phyloP scores from a whole-genome alignment of 2,329 filamentous ascomycete genomes.

The Septoria petroselini region DNA sequence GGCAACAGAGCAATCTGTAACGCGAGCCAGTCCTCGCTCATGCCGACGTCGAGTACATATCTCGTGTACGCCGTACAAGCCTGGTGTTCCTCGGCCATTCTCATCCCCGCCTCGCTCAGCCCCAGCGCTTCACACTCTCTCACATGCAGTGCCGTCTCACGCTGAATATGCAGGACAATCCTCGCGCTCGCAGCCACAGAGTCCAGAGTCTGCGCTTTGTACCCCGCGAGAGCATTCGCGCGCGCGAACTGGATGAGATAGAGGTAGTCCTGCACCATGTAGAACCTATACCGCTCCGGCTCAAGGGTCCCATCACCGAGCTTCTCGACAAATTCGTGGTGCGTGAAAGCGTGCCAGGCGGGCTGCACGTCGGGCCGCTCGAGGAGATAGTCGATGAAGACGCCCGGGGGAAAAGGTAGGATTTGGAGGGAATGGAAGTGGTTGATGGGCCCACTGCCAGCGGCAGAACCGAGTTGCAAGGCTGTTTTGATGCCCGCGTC shows the following conservation, averaged over 20 bases:
- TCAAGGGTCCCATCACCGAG: slow-evolving; percentile 74
- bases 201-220: slow-evolving; percentile 72
- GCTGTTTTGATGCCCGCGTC: slow-evolving; percentile 68
- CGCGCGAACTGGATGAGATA: slow-evolving; percentile 86
- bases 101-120: slow-evolving; percentile 69
- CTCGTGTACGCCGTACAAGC: slow-evolving; percentile 76
- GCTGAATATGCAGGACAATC: slow-evolving; percentile 72
- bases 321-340: slow-evolving; percentile 77
- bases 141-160: slow-evolving; percentile 77
- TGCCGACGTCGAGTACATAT: slow-evolving; percentile 84
- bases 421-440: slow-evolving; percentile 71
- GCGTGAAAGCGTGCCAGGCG: slow-evolving; percentile 71
- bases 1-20: slow-evolving; percentile 82
- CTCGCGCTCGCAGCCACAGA: slow-evolving; percentile 68
- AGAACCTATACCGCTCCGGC: slow-evolving; percentile 75
- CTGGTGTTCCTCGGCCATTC: slow-evolving; percentile 67
- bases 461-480: slow-evolving; percentile 53
- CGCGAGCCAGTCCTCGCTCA: slow-evolving; percentile 82
- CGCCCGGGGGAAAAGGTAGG: slow-evolving; percentile 68
- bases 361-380: slow-evolving; percentile 68
- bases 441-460: slow-evolving; percentile 69
- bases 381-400: slow-evolving; percentile 80
- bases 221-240: slow-evolving; percentile 78
- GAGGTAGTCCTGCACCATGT: slow-evolving; percentile 88
- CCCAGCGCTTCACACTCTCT: slow-evolving; percentile 80